Evolutionary conservation across 495 filamentous ascomycete species (phyloP).

Genomic region (Penicillium diatomitis): DNA sequence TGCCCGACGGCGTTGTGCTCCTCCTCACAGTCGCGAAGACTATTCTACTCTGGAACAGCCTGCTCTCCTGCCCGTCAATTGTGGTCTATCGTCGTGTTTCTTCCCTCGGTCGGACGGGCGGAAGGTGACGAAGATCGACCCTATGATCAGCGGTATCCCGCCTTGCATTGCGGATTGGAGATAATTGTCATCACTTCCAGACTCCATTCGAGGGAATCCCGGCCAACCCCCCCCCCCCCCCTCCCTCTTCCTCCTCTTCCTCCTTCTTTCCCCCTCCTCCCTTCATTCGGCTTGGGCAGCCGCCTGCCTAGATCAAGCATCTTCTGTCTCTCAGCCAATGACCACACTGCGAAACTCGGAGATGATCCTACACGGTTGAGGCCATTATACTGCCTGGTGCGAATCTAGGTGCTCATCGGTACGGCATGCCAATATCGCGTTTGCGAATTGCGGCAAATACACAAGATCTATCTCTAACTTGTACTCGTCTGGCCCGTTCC

Average conservation of each 20-base stretch:
- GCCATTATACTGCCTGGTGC: slow-evolving; percentile 12
- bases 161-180: slow-evolving; percentile 8
- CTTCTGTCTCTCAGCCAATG: slow-evolving; percentile 1
- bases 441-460: slow-evolving; percentile 5
- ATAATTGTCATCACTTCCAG: slow-evolving; percentile 1
- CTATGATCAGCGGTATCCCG: slow-evolving; percentile 1
- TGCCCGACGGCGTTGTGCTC: background rate
- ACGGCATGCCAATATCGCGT: slow-evolving; percentile 20
- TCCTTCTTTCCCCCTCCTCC: background rate
- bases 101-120: background rate
- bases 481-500: background rate
- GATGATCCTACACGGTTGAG: slow-evolving; percentile 16
- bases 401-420: slow-evolving; percentile 15
- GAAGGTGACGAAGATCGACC: background rate
- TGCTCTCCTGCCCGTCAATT: background rate
- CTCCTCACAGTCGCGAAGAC: background rate
- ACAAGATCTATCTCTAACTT: slow-evolving; percentile 1
- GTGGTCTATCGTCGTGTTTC: background rate
- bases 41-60: background rate
- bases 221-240: too few relatives aligned
- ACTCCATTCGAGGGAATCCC: too few relatives aligned
- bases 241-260: too few relatives aligned
- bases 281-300: background rate
- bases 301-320: background rate
- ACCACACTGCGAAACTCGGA: slow-evolving; percentile 8